Base-by-base conservation (phyloP, 2,329 filamentous ascomycete genomes). In the Xylaria sp. region DNA sequence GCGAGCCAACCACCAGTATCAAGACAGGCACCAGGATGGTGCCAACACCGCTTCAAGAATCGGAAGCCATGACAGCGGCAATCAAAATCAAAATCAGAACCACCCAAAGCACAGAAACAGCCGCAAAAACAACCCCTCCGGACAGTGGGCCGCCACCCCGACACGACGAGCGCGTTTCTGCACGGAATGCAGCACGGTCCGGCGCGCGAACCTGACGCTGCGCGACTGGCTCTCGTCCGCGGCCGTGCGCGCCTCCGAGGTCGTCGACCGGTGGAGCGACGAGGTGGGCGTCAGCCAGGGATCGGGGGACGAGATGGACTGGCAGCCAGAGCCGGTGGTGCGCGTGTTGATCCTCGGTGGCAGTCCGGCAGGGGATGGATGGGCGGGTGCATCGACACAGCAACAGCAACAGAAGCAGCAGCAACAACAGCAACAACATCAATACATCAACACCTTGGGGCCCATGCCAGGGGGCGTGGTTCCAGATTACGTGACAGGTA, bases 271-370 rank as follows among this genome's bases (percentile, higher is more conserved):
- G 37, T 73, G 72, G 70, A 67, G 70, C 59, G 64, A 64, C 29
- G 70, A 72, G 15, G 70, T 69, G 11, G 70, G 70, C 17, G 68
- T 73, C 10, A 59, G 58, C 23, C 55, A 63, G 51, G 70, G 48
- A 2, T 49, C 55, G 8, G 67, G 25, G 5, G 71, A 74, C 47
- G 71, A 73, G 68, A 74, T 74, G 72, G 72, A 74, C 65, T 74
- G 72, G 72, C 70, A 73, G 70, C 71, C 72, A 1, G 71, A 74
- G 61, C 71, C 71, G n/a, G 67, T 73, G 3, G 58, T 67, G 9
- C 70, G 65, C 31, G 71, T 74, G 5, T n/a, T 73, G 29, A 46
- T 69, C 15, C 15, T 69, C 5, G n/a, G n/a, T n/a, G n/a, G n/a
- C n/a, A n/a, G n/a, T n/a, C n/a, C n/a, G n/a, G n/a, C n/a, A n/a